Base-by-base conservation (phyloP, 78 protist species). In the Fonticula alba region DNA sequence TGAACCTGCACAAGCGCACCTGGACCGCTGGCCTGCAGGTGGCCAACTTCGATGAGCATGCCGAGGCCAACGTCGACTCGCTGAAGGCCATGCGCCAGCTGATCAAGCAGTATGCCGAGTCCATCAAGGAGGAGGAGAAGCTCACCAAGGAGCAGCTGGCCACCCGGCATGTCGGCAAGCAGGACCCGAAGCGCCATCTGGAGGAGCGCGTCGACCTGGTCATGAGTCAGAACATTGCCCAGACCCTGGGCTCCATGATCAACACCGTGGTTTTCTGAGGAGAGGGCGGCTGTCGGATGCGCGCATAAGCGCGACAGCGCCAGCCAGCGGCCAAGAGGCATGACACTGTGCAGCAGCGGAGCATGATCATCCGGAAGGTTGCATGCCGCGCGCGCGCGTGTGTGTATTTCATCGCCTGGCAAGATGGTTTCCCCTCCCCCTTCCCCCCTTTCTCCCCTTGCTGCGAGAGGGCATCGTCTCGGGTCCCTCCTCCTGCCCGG, bases 221-320 rank as follows among this genome's bases (percentile, higher is more conserved):
- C 56, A 92, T 96, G 95, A 62, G 80, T 22, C 6, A 49, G 36
- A 96, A 96, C 78, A 86, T 96, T 27, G 76, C 66, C 43, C 96
- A 94, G 62, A 70, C 76, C 54, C 79, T 94, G n/a, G 85, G 91
- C 46, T 79, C 91, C 13, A 94, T 95, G 98, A 61, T 93, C 54
- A 88, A 87, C 57, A 79, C 96, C 0, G 81, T 85, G 4, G 81
- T 86, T 20, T 95, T 95, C 67, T 94, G 46, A 7, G 57, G 32
- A 55, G 60, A n/a, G n/a, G n/a, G n/a, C n/a, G n/a, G n/a, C n/a
- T n/a, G n/a, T n/a, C n/a, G n/a, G n/a, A n/a, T n/a, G n/a, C n/a
- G n/a, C n/a, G n/a, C n/a, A n/a, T n/a, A n/a, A n/a, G n/a, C n/a
- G n/a, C n/a, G n/a, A n/a, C n/a, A n/a, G n/a, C n/a, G n/a, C n/a